Base-by-base conservation (phyloP, 2,329 filamentous ascomycete genomes). In the Thermothelomyces thermophilus region DNA sequence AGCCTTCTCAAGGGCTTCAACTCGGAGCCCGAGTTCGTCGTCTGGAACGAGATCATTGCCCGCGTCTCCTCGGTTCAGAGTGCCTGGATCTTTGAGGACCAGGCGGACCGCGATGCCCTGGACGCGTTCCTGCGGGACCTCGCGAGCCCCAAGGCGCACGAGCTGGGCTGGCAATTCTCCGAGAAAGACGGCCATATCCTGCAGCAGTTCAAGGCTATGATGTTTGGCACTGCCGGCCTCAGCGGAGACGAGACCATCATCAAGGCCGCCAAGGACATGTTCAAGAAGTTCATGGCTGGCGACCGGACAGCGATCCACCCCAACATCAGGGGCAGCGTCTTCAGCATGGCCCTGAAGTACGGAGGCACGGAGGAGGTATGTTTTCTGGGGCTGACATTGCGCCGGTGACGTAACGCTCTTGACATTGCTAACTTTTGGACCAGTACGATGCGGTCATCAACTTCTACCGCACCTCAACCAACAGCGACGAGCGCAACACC, bases 161-260 rank as follows among this genome's bases (percentile, higher is more conserved):
- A 90, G 64, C 71, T 94, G 39, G 91, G 91, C 52, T 97, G 91
- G 91, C 72, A 80, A 13, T 95, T 97, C 69, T 84, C 81, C 24
- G 86, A 90, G 22, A 77, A 77, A 3, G 91, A 97, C 61, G 88
- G 86, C 43, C 90, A 96, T 64, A 84, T 96, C 58, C 77, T 90
- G 66, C 90, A 95, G 68, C 90, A 96, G 66, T 94, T 95, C 77
- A 97, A 97, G 75, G 83, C 83, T 13, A 79, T 96, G 64, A 79
- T 96, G 66, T 97, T 97, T 65, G 86, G 87, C 54, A 81, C 77
- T 58, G 89, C 91, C 44, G 91, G 90, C 51, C 73, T 88, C 58
- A 79, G 83, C 40, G 90, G 89, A 30, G 91, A 97, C 62, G 73
- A 90, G 61, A 74, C 78, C 58, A 80, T 95, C 54, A 80, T 91